Evolutionary conservation across 2,329 filamentous ascomycete species (phyloP).

Genomic region (Diaporthe sp.): DNA sequence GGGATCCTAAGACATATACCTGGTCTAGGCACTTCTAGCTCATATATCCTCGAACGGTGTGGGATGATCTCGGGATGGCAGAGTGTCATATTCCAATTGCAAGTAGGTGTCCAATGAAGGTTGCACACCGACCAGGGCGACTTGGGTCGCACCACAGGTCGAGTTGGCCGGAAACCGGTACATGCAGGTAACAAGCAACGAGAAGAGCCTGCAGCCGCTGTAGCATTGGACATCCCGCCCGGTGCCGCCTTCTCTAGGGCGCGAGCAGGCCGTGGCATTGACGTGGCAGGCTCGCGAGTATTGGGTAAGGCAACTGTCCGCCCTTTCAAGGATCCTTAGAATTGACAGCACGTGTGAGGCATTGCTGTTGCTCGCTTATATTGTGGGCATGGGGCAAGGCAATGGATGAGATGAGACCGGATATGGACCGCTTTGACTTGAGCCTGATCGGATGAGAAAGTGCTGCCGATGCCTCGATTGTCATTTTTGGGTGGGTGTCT

Average conservation of each 20-base stretch:
- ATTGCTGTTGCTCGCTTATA: background rate
- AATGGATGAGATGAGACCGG: background rate
- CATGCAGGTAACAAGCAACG: conserved; percentile 10
- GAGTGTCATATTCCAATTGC: background rate
- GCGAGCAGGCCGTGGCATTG: background rate
- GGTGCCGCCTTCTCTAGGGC: background rate
- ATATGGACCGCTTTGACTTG: background rate
- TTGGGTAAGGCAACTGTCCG: background rate
- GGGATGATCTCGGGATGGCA: background rate
- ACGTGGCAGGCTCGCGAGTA: background rate
- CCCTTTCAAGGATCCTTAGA: background rate
- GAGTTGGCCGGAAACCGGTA: background rate
- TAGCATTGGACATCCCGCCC: background rate
- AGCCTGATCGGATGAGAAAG: background rate
- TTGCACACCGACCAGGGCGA: conserved; percentile 18
- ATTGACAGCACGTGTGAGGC: background rate
- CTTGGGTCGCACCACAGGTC: conserved; percentile 16
- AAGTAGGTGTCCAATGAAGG: conserved; percentile 16
- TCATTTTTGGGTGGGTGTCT: background rate
- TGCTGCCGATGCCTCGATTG: background rate
- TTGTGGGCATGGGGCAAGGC: background rate
- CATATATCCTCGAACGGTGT: too few relatives aligned
- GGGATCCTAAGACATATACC: background rate
- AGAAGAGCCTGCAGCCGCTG: conserved; percentile 2
- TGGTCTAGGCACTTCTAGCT: background rate